Conservation (phyloP, 352 stramenopile genomes). For the Halophytophthora batemanensis region DNA sequence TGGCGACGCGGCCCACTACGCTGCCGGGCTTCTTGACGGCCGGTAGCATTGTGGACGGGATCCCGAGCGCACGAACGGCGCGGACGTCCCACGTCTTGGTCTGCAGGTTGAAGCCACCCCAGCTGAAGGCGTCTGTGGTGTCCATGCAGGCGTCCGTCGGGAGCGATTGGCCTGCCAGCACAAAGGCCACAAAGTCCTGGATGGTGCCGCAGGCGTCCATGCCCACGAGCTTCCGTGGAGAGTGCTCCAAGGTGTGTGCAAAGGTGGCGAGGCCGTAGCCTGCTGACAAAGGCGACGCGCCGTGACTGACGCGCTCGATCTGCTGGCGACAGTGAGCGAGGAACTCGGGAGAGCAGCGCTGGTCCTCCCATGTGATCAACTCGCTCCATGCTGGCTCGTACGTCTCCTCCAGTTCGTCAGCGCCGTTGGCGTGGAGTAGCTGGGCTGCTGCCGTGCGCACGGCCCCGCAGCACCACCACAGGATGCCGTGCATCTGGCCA, state of each 20-base stretch:
- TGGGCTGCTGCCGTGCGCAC: slow-evolving; percentile 25
- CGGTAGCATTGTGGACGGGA: slow-evolving; percentile 62
- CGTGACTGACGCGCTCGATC: slow-evolving; percentile 12
- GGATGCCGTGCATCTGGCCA: slow-evolving; percentile 85
- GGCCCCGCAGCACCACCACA: slow-evolving; percentile 67
- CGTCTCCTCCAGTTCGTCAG: slow-evolving; percentile 7
- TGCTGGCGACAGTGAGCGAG: slow-evolving; percentile 30
- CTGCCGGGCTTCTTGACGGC: slow-evolving; percentile 46
- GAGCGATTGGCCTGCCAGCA: slow-evolving; percentile 54
- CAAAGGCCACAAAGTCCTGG: slow-evolving; percentile 72
- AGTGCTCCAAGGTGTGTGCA: slow-evolving; percentile 43
- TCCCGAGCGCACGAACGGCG: slow-evolving; percentile 47
- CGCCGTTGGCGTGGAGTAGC: slow-evolving; percentile 20
- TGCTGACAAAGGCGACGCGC: slow-evolving; percentile 34
- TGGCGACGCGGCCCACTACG: slow-evolving; percentile 37
- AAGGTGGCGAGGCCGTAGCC: slow-evolving; percentile 76
- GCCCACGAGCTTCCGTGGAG: slow-evolving; percentile 25
- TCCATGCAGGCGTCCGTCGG: slow-evolving; percentile 53
- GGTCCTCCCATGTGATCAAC: slow-evolving; percentile 79
- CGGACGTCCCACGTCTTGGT: slow-evolving; percentile 41
- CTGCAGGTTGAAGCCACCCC: slow-evolving; percentile 55
- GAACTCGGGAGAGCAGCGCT: slow-evolving; percentile 63
- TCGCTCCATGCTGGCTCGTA: slow-evolving; percentile 45
- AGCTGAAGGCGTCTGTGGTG: slow-evolving; percentile 73
- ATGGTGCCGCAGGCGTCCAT: slow-evolving; percentile 81